Evolutionary conservation across 2,329 filamentous ascomycete genomes (phyloP).

Genomic region (Calonectria leucothoes): DNA sequence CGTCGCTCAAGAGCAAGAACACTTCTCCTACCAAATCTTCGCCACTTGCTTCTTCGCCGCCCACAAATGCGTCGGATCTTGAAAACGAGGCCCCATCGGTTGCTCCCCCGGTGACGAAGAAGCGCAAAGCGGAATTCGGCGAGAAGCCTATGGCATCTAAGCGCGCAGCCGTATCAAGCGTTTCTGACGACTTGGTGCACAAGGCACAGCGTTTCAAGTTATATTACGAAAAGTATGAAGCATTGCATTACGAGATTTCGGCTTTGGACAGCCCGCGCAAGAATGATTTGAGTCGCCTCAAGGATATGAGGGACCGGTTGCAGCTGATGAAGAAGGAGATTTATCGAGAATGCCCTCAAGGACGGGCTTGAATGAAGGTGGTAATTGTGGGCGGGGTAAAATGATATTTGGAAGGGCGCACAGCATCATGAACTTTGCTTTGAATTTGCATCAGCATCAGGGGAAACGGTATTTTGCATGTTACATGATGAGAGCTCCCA

Average conservation of each 20-base stretch:
- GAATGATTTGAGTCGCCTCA: conserved; percentile 61
- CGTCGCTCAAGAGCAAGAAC: conserved; percentile 61
- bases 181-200: conserved; percentile 58
- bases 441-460: conserved; percentile 37
- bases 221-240: conserved; percentile 67
- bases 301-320: conserved; percentile 66
- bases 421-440: conserved; percentile 42
- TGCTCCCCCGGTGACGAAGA: conserved; percentile 50
- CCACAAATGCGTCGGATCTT: conserved; percentile 73
- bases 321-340: conserved; percentile 70
- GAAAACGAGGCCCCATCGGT: conserved; percentile 54
- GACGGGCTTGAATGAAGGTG: conserved; percentile 37
- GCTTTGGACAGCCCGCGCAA: conserved; percentile 62
- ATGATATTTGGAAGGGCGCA: conserved; percentile 28
- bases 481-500: conserved; percentile 32
- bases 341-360: conserved; percentile 56
- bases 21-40: conserved; percentile 73
- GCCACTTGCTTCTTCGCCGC: conserved; percentile 73
- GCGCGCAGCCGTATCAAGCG: conserved; percentile 43
- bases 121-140: conserved; percentile 54
- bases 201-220: conserved; percentile 67
- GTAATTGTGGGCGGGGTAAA: conserved; percentile 25
- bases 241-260: conserved; percentile 66
- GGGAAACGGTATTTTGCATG: conserved; percentile 41
- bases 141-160: conserved; percentile 42